Evolutionary conservation across 1,139 yeast species (phyloP).

Genomic region (Torulaspora pretoriensis): DNA sequence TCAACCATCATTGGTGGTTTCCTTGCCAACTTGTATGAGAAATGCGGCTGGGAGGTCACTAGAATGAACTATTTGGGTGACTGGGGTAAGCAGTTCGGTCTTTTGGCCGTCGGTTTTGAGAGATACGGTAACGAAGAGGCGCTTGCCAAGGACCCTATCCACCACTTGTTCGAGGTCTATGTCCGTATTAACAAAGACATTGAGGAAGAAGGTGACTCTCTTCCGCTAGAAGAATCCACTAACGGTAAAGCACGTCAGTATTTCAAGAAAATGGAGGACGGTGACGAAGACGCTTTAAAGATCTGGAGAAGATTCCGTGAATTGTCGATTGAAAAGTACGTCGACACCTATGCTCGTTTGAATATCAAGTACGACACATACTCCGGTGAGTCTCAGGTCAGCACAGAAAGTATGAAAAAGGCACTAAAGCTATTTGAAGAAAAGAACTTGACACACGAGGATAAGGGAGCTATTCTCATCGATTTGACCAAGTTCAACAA

Average conservation of each 20-base stretch:
- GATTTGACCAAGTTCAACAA: constrained; percentile 84
- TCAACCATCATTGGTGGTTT: constrained; percentile 99
- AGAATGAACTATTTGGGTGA: constrained; percentile 96
- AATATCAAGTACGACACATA: constrained; percentile 83
- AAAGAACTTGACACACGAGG: constrained; percentile 74
- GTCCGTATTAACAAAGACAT: constrained; percentile 82
- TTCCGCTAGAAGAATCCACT: constrained; percentile 51
- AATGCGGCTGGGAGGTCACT: constrained; percentile 82
- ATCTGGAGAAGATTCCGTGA: constrained; percentile 91
- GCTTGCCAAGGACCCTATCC: constrained; percentile 75
- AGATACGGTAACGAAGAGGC: constrained; percentile 78
- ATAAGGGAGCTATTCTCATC: constrained; percentile 85
- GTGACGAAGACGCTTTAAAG: constrained; percentile 72
- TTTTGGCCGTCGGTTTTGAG: constrained; percentile 87
- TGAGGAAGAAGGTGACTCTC: constrained; percentile 63
- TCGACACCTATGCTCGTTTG: constrained; percentile 84
- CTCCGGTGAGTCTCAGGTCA: constrained; percentile 95
- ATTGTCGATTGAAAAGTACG: constrained; percentile 78
- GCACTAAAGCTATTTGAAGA: constrained; percentile 62
- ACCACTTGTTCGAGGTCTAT: constrained; percentile 91
- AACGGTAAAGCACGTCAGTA: constrained; percentile 84
- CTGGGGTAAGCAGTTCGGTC: constrained; percentile 99
- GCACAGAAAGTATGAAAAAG: constrained; percentile 63
- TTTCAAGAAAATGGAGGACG: constrained; percentile 91
- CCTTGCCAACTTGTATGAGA: constrained; percentile 82